A percentile compares a stretch with the other conserved stretches of the same genome.
These are phyloP conservation scores for Citrus glauca DNA, from an alignment of 345 rosid species.

Conservation along the genomic window DNA sequence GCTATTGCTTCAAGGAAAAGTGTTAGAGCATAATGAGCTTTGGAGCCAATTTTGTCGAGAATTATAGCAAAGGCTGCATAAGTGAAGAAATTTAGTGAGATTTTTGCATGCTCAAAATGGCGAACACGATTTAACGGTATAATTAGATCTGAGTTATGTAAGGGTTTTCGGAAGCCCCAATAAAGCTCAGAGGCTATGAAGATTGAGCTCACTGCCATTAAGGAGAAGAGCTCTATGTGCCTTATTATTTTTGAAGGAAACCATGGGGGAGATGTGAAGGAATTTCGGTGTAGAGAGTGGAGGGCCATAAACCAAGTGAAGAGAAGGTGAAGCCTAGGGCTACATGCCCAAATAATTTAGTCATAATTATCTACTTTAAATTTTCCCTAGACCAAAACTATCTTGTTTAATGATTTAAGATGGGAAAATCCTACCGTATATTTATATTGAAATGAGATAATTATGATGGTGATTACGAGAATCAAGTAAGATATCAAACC, in stretches of 20 bases:
- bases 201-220: slow-evolving; percentile 21
- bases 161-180: slow-evolving; percentile 18
- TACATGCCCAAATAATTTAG: slow-evolving; percentile 40
- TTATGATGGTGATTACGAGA: no score
- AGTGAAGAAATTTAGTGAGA: slow-evolving; percentile 57
- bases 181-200: slow-evolving; percentile 30
- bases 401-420: no score
- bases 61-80: slow-evolving; percentile 56
- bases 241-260: slow-evolving; percentile 19
- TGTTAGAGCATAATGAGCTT: slow-evolving; percentile 35
- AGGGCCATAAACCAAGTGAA: slow-evolving; percentile 34
- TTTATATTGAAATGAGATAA: no score
- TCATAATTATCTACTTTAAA: no score
- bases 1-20: slow-evolving; percentile 53
- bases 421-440: no score
- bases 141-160: slow-evolving; percentile 20
- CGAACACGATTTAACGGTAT: slow-evolving; percentile 30
- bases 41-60: slow-evolving; percentile 37
- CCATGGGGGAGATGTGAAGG: slow-evolving; percentile 22
- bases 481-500: no score
- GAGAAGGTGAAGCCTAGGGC: slow-evolving; percentile 27
- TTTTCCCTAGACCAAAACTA: no score
- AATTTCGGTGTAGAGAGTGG: slow-evolving; percentile 20
- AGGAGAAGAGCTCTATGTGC: slow-evolving; percentile 22
- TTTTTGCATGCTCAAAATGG: slow-evolving; percentile 33